phyloP scores from a whole-genome alignment of 495 filamentous ascomycete species.

The Symbiotaphrina buchneri region DNA sequence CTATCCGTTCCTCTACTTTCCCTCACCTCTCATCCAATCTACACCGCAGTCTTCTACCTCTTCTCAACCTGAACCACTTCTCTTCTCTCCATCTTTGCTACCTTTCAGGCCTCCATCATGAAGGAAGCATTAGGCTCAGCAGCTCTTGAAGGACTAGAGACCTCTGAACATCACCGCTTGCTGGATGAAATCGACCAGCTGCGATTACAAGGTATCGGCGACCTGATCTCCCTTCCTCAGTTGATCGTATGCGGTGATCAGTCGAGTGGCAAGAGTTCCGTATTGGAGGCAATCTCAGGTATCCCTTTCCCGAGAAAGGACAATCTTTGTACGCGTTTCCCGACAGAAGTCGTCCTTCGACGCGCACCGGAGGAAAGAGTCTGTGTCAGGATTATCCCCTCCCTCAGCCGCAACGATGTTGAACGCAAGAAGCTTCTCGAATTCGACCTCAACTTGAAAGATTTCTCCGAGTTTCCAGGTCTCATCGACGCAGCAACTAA shows the following conservation, averaged over 20 bases:
- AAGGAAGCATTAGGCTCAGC: too few relatives aligned
- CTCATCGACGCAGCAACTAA: neutral
- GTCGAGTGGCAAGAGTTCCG: conserved; percentile 50
- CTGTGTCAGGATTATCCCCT: conserved; percentile 4
- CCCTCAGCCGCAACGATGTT: neutral
- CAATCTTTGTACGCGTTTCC: conserved; percentile 30
- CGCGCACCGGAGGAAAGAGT: conserved; percentile 9
- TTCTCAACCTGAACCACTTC: too few relatives aligned
- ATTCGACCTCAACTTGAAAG: neutral
- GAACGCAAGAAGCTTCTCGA: neutral
- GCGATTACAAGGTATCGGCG: conserved; percentile 27
- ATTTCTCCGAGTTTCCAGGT: neutral
- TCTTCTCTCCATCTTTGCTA: too few relatives aligned
- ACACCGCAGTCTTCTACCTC: too few relatives aligned
- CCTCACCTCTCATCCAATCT: too few relatives aligned
- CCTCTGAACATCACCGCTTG: conserved; percentile 12
- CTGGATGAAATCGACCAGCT: conserved; percentile 35
- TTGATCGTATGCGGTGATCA: conserved; percentile 57
- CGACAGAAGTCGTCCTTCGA: conserved; percentile 33
- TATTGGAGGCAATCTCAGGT: conserved; percentile 49
- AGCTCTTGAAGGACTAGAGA: conserved; percentile 12
- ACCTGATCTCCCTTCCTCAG: conserved; percentile 37
- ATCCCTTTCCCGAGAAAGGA: conserved; percentile 36
- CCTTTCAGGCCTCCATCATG: too few relatives aligned
- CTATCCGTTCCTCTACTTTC: too few relatives aligned